A percentile compares a stretch with the other conserved stretches of the same genome.
These are phyloP conservation scores for Sabuloglossum arenarium DNA, from an alignment of 495 filamentous ascomycete species.

Conservation along the genomic window DNA sequence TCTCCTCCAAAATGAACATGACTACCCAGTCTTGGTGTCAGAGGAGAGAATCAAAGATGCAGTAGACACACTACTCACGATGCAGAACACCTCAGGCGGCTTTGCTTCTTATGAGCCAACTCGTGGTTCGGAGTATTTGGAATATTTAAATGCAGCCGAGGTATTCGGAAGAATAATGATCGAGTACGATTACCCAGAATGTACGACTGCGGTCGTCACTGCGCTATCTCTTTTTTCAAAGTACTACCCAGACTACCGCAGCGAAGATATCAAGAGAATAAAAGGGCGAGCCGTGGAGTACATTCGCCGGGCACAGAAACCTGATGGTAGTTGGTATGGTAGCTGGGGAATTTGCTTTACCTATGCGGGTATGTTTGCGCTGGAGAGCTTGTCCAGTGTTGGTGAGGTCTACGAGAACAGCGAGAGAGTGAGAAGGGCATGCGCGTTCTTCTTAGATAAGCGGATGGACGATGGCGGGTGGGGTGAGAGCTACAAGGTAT, in stretches of 20 bases:
- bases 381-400: slow-evolving; percentile 62
- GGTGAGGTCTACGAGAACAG: slow-evolving; percentile 68
- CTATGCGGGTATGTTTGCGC: slow-evolving; percentile 87
- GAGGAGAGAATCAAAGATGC: slow-evolving; percentile 62
- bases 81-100: slow-evolving; percentile 77
- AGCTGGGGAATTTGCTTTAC: slow-evolving; percentile 97
- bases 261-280: slow-evolving; percentile 49
- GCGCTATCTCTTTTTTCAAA: slow-evolving; percentile 64
- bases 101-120: slow-evolving; percentile 79
- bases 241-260: slow-evolving; percentile 60
- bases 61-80: slow-evolving; percentile 73
- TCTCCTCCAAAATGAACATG: slow-evolving; percentile 57
- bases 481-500: slow-evolving; percentile 75
- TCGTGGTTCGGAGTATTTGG: slow-evolving; percentile 54
- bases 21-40: slow-evolving; percentile 55
- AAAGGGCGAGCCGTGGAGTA: slow-evolving; percentile 51
- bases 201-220: slow-evolving; percentile 89
- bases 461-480: slow-evolving; percentile 83
- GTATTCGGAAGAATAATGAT: slow-evolving; percentile 97
- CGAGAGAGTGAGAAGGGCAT: slow-evolving; percentile 44
- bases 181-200: slow-evolving; percentile 94
- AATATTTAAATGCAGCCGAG: slow-evolving; percentile 82
- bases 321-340: slow-evolving; percentile 86
- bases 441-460: slow-evolving; percentile 64
- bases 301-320: slow-evolving; percentile 60